Evolutionary conservation across 495 filamentous ascomycete species (phyloP).

Genomic region (Hyaloscypha finlandica): DNA sequence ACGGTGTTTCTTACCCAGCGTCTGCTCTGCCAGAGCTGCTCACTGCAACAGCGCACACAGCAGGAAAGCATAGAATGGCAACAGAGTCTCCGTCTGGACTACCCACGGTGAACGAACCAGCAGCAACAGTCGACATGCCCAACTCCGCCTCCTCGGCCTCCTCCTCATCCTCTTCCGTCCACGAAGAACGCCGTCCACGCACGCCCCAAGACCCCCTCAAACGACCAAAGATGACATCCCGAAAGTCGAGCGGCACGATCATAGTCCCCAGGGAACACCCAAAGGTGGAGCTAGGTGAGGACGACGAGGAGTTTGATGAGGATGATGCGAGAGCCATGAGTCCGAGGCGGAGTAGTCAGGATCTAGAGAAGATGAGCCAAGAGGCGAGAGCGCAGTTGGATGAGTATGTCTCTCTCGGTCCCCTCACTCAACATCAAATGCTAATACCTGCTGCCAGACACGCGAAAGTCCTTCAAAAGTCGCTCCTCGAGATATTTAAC

Average conservation of each 20-base stretch:
- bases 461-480: constrained; percentile 83
- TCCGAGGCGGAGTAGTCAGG: constrained; percentile 84
- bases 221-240: constrained; percentile 40
- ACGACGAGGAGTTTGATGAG: constrained; percentile 68
- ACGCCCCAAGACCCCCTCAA: constrained; percentile 6
- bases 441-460: constrained; percentile 56
- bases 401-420: constrained; percentile 51
- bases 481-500: constrained; percentile 83
- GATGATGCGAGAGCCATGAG: constrained; percentile 95
- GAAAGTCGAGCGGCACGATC: constrained; percentile 78
- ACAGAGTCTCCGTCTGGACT: constrained; percentile 2
- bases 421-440: constrained; percentile 4
- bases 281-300: constrained; percentile 63
- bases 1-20: not conserved
- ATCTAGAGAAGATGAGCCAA: constrained; percentile 80
- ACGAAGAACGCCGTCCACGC: constrained; percentile 10
- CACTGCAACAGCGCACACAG: not conserved
- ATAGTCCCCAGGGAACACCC: constrained; percentile 75
- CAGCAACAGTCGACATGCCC: constrained; percentile 1
- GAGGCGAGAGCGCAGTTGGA: constrained; percentile 66
- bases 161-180: constrained; percentile 27
- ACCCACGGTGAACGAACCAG: not conserved
- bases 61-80: constrained; percentile 5
- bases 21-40: constrained; percentile 1
- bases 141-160: constrained; percentile 6